phyloP scores from a whole-genome alignment of 176 grass and related monocot genomes.

The Paspalum notatum region DNA sequence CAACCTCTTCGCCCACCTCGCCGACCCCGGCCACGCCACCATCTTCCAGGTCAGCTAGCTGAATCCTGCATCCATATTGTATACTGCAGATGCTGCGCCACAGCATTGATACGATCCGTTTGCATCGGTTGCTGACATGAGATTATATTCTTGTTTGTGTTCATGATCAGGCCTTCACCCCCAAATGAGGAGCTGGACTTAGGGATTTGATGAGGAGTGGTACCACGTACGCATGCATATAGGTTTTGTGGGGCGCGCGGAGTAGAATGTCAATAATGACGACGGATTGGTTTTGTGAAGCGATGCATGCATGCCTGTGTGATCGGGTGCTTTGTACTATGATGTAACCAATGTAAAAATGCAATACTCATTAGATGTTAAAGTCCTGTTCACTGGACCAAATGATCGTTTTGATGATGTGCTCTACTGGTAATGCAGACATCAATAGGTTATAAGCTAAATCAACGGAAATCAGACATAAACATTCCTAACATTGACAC shows the following conservation, averaged over 20 bases:
- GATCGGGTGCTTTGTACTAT: slow-evolving; percentile 48
- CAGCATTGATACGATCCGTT: not conserved
- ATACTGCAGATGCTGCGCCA: not conserved
- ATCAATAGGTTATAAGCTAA: not conserved
- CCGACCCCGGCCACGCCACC: slow-evolving; percentile 84
- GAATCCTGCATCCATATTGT: not conserved
- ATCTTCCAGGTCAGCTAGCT: slow-evolving; percentile 68
- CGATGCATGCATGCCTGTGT: slow-evolving; percentile 37
- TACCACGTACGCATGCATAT: slow-evolving; percentile 27
- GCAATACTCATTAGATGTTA: slow-evolving; percentile 42
- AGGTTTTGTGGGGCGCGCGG: slow-evolving; percentile 8
- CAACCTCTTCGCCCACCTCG: slow-evolving; percentile 95
- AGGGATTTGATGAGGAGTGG: slow-evolving; percentile 6
- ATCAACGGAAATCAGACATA: no score
- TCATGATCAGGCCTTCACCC: slow-evolving; percentile 66
- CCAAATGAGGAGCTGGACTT: slow-evolving; percentile 63
- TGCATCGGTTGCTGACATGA: slow-evolving; percentile 5
- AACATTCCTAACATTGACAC: no score
- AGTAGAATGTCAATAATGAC: slow-evolving; percentile 24
- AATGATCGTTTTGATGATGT: not conserved
- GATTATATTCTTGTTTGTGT: not conserved
- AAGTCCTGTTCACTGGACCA: slow-evolving; percentile 8
- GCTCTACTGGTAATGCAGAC: not conserved
- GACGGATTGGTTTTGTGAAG: slow-evolving; percentile 38
- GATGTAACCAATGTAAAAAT: slow-evolving; percentile 54